Evolutionary conservation across 1,284 basidiomycete species (phyloP).

Genomic region (Trichosporon coremiiforme): DNA sequence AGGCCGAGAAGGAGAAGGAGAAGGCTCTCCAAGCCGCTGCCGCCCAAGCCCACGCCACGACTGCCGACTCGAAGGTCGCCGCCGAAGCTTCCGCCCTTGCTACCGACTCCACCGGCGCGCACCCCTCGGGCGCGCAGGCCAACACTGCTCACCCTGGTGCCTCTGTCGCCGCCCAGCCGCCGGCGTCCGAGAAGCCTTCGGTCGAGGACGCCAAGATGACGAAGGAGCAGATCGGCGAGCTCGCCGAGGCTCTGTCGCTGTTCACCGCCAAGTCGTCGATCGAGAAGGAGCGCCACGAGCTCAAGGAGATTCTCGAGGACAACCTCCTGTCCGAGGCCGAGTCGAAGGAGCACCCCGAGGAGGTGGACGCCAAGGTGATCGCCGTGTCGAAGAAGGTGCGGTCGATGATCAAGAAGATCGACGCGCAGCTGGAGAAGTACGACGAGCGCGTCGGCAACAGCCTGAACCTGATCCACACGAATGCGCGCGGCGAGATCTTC

Average conservation of each 20-base stretch:
- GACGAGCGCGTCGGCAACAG: slow-evolving; percentile 86
- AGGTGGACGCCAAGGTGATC: slow-evolving; percentile 50
- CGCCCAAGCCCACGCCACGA: not conserved
- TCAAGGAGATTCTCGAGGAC: slow-evolving; percentile 86
- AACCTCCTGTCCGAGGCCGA: slow-evolving; percentile 81
- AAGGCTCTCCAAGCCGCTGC: slow-evolving; percentile 1
- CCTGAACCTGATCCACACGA: slow-evolving; percentile 91
- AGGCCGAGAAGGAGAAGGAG: slow-evolving; percentile 22
- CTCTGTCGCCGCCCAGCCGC: slow-evolving; percentile 10
- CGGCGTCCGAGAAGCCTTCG: not conserved
- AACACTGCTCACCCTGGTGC: slow-evolving; percentile 9
- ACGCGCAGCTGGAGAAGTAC: slow-evolving; percentile 88
- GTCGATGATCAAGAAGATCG: slow-evolving; percentile 93
- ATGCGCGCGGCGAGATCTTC: slow-evolving; percentile 87
- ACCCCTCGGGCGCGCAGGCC: not conserved
- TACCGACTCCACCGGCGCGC: not conserved
- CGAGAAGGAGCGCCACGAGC: slow-evolving; percentile 90
- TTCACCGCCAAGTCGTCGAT: slow-evolving; percentile 95
- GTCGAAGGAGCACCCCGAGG: slow-evolving; percentile 42
- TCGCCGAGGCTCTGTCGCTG: slow-evolving; percentile 87
- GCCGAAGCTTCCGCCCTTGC: slow-evolving; percentile 1
- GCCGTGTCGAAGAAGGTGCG: slow-evolving; percentile 90
- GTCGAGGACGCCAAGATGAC: slow-evolving; percentile 15
- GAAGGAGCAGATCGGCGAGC: slow-evolving; percentile 80
- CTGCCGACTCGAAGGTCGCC: slow-evolving; percentile 5